Evolutionary conservation across 805 yeast genomes (phyloP), one percentile per base, ranked within the genome.

Genomic region (Candida patagonica): DNA sequence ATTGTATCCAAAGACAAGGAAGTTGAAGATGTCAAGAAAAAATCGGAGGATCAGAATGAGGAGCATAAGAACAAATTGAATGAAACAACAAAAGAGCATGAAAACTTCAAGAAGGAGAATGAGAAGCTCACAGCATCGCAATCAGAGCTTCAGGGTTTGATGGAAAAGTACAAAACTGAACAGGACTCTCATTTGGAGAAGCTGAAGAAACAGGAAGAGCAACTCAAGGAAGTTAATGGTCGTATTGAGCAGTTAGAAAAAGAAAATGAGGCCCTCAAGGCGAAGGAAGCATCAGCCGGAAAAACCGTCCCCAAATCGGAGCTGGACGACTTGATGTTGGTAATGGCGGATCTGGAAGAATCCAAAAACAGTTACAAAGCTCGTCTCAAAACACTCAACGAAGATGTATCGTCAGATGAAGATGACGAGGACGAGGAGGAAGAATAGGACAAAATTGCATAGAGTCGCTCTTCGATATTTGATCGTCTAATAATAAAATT

Each of bases 271-370:
- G 24, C 36, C 29, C 19, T 35, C 35, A 6, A 17, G 16, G 29
- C 19, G 37, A 20, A 26, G 12, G 38, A 29, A 3, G 40, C 27
- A 6, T 10, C 3, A 4, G 32, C 25, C n/a, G 21, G 26, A 21
- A 38, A 38, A 15, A 6, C 5, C n/a, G 78, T 71, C 12, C 70
- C 76, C 2, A 68, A 66, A 45, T 53, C 71, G 2, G 84, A 78
- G 20, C 53, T 77, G 8, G 95, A 86, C 50, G 94, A 84, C 46
- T 58, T 86, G 51, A 71, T 86, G 76, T 60, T 85, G 19, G 62
- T 87, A 15, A 75, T 87, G 57, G 73, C 81, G 15, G 94, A 84
- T 34, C 62, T 85, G 49, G 94, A 86, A 43, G 86, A 80, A 37
- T 74, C 71, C 47, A 75, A 75, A 42, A 63, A 67, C 23, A 66